Percentiles rank a stretch among this genome's conserved stretches.
phyloP scores from a whole-genome alignment of 2,329 filamentous ascomycete species.

The Phyllosticta citribraziliensis region DNA sequence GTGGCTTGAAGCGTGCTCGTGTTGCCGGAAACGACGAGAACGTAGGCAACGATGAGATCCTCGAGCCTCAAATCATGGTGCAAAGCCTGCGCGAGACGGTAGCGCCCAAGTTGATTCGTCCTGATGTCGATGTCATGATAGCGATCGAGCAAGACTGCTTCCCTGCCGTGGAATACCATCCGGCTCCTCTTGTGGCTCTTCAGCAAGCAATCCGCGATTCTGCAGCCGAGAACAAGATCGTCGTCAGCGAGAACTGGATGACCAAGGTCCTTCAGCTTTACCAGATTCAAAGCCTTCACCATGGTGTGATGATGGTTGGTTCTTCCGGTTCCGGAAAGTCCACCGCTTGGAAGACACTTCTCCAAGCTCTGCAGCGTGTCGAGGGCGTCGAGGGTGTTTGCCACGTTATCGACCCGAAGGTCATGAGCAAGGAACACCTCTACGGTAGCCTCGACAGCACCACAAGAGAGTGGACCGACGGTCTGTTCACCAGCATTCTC shows the following conservation, averaged over 20 bases:
- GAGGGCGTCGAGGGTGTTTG: slow-evolving; percentile 89
- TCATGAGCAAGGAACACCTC: slow-evolving; percentile 97
- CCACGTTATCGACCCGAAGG: slow-evolving; percentile 97
- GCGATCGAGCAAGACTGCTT: slow-evolving; percentile 77
- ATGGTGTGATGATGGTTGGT: slow-evolving; percentile 99
- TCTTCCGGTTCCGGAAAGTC: slow-evolving; percentile 97
- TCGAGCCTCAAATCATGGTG: slow-evolving; percentile 95
- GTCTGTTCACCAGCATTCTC: slow-evolving; percentile 93
- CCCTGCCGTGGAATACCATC: slow-evolving; percentile 85
- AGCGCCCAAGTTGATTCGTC: slow-evolving; percentile 88
- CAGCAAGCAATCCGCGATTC: slow-evolving; percentile 73
- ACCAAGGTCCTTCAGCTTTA: slow-evolving; percentile 94
- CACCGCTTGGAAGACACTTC: slow-evolving; percentile 81
- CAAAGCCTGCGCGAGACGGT: slow-evolving; percentile 98
- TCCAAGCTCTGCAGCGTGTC: slow-evolving; percentile 83
- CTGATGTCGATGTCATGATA: slow-evolving; percentile 82
- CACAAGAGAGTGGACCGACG: slow-evolving; percentile 97
- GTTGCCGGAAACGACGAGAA: slow-evolving; percentile 31
- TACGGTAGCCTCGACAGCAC: slow-evolving; percentile 95
- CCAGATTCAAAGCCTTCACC: slow-evolving; percentile 95
- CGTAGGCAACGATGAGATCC: slow-evolving; percentile 53
- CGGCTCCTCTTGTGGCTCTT: slow-evolving; percentile 72
- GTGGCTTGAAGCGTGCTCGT: slow-evolving; percentile 82
- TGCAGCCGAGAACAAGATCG: slow-evolving; percentile 74
- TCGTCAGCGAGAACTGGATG: slow-evolving; percentile 92